Conservation (phyloP, 2,329 filamentous ascomycete genomes). For the Colletotrichum sp. region DNA sequence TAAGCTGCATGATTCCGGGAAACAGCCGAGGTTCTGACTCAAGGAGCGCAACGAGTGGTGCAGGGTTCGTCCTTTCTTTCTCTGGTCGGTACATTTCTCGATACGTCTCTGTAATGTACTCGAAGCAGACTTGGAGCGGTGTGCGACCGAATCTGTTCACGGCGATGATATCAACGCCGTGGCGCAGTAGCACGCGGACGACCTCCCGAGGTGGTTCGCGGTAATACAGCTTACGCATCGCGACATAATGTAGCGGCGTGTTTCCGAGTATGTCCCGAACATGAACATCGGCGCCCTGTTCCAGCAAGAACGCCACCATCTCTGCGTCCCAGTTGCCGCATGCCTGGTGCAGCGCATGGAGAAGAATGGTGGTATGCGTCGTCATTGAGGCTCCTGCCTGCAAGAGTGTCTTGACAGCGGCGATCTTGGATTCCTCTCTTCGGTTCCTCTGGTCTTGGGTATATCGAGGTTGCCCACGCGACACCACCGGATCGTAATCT, state of each 20-base stretch:
- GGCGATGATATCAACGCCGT: background rate
- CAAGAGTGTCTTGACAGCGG: background rate
- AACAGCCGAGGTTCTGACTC: too few species aligned
- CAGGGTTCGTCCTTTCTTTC: too few species aligned
- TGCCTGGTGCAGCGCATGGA: background rate
- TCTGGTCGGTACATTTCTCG: too few species aligned
- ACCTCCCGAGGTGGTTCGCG: background rate
- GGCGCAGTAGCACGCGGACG: background rate
- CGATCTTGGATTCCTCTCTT: background rate
- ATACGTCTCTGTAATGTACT: too few species aligned
- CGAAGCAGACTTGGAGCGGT: background rate
- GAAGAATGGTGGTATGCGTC: background rate
- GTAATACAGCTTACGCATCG: background rate
- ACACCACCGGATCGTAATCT: too few species aligned
- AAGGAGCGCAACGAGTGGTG: too few species aligned
- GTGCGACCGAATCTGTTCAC: background rate
- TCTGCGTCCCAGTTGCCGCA: background rate
- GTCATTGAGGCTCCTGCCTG: background rate
- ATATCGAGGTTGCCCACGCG: too few species aligned
- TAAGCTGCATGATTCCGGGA: too few species aligned
- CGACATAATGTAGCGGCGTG: background rate
- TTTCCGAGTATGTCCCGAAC: background rate
- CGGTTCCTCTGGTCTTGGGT: background rate
- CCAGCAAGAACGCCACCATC: background rate
- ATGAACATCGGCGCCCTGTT: accelerated